A percentile compares a stretch with the other conserved stretches of the same genome.
Conservation (phyloP, 2,329 filamentous ascomycete species). For the Calonectria naviculata region DNA sequence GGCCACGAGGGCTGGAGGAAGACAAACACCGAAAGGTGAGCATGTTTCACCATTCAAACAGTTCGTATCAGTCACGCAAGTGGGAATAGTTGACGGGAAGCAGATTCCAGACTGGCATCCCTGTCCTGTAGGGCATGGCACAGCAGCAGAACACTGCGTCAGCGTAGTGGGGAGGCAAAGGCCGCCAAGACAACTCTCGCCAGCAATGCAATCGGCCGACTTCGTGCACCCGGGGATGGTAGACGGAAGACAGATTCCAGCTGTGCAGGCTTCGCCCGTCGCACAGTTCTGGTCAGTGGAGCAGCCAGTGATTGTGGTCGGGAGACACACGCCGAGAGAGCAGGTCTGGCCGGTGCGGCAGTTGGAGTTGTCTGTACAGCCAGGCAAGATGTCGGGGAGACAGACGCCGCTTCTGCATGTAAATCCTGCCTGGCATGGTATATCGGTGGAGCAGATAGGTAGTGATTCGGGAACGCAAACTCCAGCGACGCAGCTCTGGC, state of each 20-base stretch:
- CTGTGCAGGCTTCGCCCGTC: background rate
- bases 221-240: background rate
- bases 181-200: background rate
- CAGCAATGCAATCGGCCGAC: background rate
- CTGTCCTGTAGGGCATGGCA: background rate
- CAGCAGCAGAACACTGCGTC: background rate
- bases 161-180: background rate
- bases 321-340: background rate
- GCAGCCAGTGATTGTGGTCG: background rate
- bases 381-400: background rate
- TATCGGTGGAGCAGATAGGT: background rate
- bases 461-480: background rate
- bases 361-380: background rate
- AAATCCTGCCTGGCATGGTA: background rate
- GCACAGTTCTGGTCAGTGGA: background rate
- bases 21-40: background rate
- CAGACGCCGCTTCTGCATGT: background rate
- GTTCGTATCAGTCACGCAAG: background rate
- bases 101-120: constrained; percentile 2
- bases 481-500: background rate
- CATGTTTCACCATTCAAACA: background rate
- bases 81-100: background rate
- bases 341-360: background rate
- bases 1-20: background rate
- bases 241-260: background rate